A percentile compares a stretch with the other conserved stretches of the same genome.
phyloP scores from a whole-genome alignment of 176 grass and related monocot genomes.

The Dactylis glomerata region DNA sequence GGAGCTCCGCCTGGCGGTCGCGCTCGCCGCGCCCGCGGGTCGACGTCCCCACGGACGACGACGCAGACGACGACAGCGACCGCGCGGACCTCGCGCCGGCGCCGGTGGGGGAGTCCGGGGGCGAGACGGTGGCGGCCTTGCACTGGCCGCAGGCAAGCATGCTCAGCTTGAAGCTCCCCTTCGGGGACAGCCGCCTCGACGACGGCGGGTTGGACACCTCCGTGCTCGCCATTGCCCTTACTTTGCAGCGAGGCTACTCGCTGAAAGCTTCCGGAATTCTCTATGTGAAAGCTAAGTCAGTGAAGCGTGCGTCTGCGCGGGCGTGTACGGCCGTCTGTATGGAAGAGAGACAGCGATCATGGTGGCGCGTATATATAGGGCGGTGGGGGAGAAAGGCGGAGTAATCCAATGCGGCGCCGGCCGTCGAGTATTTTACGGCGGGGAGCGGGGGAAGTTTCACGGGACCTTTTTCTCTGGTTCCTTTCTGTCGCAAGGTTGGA shows the following conservation, averaged over 20 bases:
- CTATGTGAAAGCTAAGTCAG: neutral
- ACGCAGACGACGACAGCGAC: slow-evolving; percentile 26
- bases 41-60: slow-evolving; percentile 36
- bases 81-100: neutral
- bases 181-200: slow-evolving; percentile 44
- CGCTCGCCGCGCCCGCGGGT: slow-evolving; percentile 27
- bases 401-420: neutral
- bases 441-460: slow-evolving; percentile 25
- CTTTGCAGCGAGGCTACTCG: neutral
- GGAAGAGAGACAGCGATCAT: neutral
- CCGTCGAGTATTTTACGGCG: neutral
- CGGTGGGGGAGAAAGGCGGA: neutral
- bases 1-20: slow-evolving; percentile 48
- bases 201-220: slow-evolving; percentile 42
- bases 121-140: slow-evolving; percentile 42
- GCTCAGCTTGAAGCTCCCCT: slow-evolving; percentile 64
- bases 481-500: slow-evolving; percentile 14
- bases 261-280: neutral
- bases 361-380: slow-evolving; percentile 11
- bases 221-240: slow-evolving; percentile 32
- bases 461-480: neutral
- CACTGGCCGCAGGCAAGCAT: slow-evolving; percentile 42
- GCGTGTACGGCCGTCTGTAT: neutral
- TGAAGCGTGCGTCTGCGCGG: neutral
- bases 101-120: slow-evolving; percentile 36